Conservation (phyloP, 2,329 filamentous ascomycete genomes). For the Botrytis fragariae region DNA sequence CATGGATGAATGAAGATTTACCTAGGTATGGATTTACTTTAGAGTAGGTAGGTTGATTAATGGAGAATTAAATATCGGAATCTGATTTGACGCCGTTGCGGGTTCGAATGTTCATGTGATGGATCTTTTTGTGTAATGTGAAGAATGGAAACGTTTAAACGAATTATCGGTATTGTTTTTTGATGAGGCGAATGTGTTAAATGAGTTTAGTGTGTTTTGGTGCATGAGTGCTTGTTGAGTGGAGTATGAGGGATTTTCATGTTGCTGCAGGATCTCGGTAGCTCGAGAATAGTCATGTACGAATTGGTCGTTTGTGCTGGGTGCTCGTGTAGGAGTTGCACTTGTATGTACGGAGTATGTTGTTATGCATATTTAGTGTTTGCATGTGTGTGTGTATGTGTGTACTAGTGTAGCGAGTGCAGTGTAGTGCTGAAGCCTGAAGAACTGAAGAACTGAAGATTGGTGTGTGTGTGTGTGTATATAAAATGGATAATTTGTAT, state of each 20-base stretch:
- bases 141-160: background rate
- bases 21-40: conserved; percentile 1
- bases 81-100: background rate
- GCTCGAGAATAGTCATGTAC: background rate
- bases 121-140: background rate
- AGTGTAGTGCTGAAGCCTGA: no score
- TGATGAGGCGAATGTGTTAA: background rate
- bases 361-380: background rate
- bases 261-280: background rate
- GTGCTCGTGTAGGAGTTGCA: background rate
- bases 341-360: background rate
- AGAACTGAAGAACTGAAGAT: no score
- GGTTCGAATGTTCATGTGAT: background rate
- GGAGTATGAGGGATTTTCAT: background rate
- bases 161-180: background rate
- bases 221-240: background rate
- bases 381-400: background rate
- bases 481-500: no score
- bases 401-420: background rate
- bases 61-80: background rate
- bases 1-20: background rate
- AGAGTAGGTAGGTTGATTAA: background rate
- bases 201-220: background rate
- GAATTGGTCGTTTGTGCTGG: background rate
- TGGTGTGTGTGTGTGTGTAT: no score